phyloP scores from a whole-genome alignment of 116 monocot species.

The Posidonia oceanica region DNA sequence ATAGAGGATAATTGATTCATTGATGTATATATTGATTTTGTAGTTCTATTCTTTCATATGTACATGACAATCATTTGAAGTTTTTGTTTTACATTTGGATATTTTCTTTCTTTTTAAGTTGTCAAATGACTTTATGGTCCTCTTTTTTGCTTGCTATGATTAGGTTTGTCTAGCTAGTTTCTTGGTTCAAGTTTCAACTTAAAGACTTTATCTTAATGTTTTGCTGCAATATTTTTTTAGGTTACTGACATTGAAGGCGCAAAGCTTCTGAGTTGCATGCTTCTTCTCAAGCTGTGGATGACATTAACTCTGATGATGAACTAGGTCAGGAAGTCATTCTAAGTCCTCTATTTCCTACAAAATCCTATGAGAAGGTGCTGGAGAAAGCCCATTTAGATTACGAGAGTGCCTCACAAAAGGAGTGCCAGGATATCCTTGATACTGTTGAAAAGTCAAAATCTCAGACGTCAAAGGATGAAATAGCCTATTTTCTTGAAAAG shows the following conservation, averaged over 20 bases:
- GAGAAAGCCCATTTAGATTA: slow-evolving; percentile 75
- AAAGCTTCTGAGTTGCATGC: slow-evolving; percentile 77
- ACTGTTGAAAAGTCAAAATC: slow-evolving; percentile 31
- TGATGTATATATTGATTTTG: too few relatives aligned
- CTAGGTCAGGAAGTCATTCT: slow-evolving; percentile 59
- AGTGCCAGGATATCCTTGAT: slow-evolving; percentile 96
- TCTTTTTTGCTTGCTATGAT: too few relatives aligned
- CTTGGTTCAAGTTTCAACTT: background rate
- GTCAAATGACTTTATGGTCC: too few relatives aligned
- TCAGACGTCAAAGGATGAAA: slow-evolving; percentile 20
- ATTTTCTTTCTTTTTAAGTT: too few relatives aligned
- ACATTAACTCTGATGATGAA: slow-evolving; percentile 66
- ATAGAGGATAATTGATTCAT: too few relatives aligned
- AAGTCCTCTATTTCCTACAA: slow-evolving; percentile 51
- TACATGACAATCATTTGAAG: too few relatives aligned
- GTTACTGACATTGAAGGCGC: slow-evolving; percentile 43
- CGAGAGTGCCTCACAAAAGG: slow-evolving; percentile 79
- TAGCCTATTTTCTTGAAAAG: slow-evolving; percentile 4
- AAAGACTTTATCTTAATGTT: background rate
- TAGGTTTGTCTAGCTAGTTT: background rate
- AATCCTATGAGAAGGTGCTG: slow-evolving; percentile 33
- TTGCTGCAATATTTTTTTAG: slow-evolving; percentile 25
- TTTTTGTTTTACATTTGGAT: too few relatives aligned
- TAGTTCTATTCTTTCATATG: too few relatives aligned
- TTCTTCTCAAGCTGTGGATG: slow-evolving; percentile 82